Base-by-base conservation (phyloP, 1,139 yeast genomes). In the Arxiozyma bovina region DNA sequence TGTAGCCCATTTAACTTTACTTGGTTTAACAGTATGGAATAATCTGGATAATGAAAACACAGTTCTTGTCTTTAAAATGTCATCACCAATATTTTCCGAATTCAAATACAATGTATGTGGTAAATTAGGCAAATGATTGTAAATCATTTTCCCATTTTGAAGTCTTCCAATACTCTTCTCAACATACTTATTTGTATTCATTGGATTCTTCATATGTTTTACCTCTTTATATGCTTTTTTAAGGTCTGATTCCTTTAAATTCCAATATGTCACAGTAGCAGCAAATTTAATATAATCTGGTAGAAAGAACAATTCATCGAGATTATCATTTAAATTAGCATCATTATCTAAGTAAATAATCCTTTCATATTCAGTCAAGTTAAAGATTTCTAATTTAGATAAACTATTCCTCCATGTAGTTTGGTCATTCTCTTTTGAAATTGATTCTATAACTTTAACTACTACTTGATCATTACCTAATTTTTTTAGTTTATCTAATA, bases 381-480 rank as follows among this genome's bases (percentile, higher is more conserved):
- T 73, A 63, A 82, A 82, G 0, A 80, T 74, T 57, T 76, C 73
- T 44, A 82, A 68, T 60, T 82, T 82, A 0, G 85, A 81, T 58
- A 79, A 77, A 50, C 83, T 78, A 11, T 76, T 72, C 3, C 71
- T 62, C 86, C 86, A 82, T 45, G 72, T 64, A 5, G 71, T 58
- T 2, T 55, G 57, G 48, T 67, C 69, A 3, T 53, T 41, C 4
- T 61, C 60, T 51, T 67, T 70, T 15, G 57, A 60, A 15, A 65
- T 64, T 49, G 55, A 60, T 4, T 68, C 66, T 1, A 71, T 60
- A 20, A 53, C 52, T 47, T 62, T 66, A 48, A 73, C 61, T 9
- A 65, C 55, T 8, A 70, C 65, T 46, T 63, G 63, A 6, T 61
- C 56, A 2, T 64, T 57, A 47, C 63, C 63, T n/a, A 65, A 57